Evolutionary conservation across 495 filamentous ascomycete species (phyloP).

Genomic region (Xylaria curta): DNA sequence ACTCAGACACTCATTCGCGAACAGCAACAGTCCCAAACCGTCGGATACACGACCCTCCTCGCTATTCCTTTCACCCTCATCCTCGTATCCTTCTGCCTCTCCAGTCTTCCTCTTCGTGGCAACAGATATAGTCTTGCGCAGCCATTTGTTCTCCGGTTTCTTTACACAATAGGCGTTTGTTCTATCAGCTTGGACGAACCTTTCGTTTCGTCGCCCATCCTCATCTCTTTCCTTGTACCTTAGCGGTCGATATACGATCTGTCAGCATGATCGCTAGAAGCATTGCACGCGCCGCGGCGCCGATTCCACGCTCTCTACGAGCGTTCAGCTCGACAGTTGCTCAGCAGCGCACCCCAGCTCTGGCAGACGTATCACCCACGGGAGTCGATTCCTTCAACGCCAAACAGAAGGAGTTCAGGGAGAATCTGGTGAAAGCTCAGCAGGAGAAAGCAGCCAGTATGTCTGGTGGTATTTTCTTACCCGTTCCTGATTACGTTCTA

Average conservation of each 20-base stretch:
- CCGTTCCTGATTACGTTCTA: slow-evolving; percentile 38
- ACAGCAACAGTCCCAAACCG: not conserved
- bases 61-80: not conserved
- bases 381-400: slow-evolving; percentile 75
- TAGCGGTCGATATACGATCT: slow-evolving; percentile 22
- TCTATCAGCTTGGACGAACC: not conserved
- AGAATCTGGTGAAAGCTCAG: slow-evolving; percentile 75
- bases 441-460: slow-evolving; percentile 85
- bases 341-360: slow-evolving; percentile 67
- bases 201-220: slow-evolving; percentile 8
- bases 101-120: not conserved
- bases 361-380: slow-evolving; percentile 77
- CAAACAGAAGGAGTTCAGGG: slow-evolving; percentile 85
- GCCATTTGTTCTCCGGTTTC: not conserved
- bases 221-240: slow-evolving; percentile 10
- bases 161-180: not conserved
- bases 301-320: slow-evolving; percentile 58
- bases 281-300: slow-evolving; percentile 51
- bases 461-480: slow-evolving; percentile 61
- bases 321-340: slow-evolving; percentile 65
- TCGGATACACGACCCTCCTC: slow-evolving; percentile 17
- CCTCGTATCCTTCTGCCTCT: not conserved
- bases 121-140: not conserved
- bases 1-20: not conserved
- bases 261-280: slow-evolving; percentile 45